Evolutionary conservation across 2,329 filamentous ascomycete genomes (phyloP).

Genomic region (Alternaria alternata): DNA sequence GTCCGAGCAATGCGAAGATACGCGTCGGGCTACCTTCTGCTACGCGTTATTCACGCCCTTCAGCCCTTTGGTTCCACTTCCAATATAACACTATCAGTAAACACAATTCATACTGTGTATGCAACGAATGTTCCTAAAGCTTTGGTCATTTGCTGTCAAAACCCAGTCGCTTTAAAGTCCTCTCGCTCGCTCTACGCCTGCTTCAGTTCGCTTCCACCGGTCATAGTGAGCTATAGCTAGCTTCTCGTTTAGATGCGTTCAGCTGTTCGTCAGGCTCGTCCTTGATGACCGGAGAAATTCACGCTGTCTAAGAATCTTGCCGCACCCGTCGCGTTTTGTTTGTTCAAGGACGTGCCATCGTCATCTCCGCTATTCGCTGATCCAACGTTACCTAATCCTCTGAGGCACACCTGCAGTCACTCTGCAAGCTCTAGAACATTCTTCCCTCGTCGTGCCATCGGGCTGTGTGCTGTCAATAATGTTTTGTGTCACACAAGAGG

Average conservation of each 20-base stretch:
- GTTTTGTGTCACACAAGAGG: conserved; percentile 2
- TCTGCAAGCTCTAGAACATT: neutral
- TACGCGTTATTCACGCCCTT: neutral
- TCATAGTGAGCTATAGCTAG: neutral
- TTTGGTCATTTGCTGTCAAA: neutral
- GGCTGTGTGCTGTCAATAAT: neutral
- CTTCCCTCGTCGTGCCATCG: neutral
- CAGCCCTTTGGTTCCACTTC: neutral
- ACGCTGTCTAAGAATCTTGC: too few species aligned
- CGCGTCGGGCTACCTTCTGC: neutral
- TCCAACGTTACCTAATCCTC: neutral
- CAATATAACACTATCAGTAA: neutral
- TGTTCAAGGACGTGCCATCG: neutral
- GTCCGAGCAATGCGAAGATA: neutral
- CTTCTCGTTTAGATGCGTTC: neutral
- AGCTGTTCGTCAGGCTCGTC: too few species aligned
- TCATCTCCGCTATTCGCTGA: neutral
- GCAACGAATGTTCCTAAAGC: neutral
- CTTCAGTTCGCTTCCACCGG: neutral
- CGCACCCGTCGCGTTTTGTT: too few species aligned
- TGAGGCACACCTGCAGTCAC: too few species aligned
- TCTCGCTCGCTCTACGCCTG: neutral
- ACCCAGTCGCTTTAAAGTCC: neutral
- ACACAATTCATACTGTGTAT: neutral
- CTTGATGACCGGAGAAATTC: too few species aligned